Conservation (phyloP, 495 filamentous ascomycete genomes). For the Choiromyces venosus region DNA sequence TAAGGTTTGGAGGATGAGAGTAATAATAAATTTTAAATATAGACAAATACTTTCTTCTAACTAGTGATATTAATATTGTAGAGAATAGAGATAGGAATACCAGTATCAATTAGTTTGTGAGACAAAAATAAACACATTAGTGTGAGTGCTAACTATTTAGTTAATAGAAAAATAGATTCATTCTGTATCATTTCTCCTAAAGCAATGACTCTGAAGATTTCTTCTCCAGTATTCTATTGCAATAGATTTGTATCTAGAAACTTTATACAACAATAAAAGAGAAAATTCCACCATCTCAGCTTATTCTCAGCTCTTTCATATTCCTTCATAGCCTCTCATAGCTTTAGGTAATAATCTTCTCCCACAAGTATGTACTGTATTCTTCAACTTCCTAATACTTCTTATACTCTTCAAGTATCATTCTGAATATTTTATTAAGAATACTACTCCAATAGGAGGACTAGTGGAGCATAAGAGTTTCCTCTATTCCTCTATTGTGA, state of each 20-base stretch:
- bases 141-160: not conserved
- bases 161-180: not conserved
- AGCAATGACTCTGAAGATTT: not conserved
- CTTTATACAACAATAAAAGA: not conserved
- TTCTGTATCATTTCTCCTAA: not conserved
- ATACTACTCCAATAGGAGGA: not conserved
- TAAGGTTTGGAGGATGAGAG: not conserved
- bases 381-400: not conserved
- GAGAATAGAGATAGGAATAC: not conserved
- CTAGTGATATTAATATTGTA: not conserved
- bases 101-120: no score
- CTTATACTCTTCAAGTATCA: not conserved
- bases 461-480: not conserved
- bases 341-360: not conserved
- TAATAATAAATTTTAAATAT: not conserved
- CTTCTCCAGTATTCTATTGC: not conserved
- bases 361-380: not conserved
- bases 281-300: not conserved
- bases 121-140: not conserved
- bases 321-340: not conserved
- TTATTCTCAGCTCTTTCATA: not conserved
- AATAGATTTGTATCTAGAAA: not conserved
- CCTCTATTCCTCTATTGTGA: not conserved
- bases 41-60: not conserved
- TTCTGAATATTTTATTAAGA: not conserved